Conservation (phyloP, 805 yeast genomes). For the Citeromyces nyonsensis region DNA sequence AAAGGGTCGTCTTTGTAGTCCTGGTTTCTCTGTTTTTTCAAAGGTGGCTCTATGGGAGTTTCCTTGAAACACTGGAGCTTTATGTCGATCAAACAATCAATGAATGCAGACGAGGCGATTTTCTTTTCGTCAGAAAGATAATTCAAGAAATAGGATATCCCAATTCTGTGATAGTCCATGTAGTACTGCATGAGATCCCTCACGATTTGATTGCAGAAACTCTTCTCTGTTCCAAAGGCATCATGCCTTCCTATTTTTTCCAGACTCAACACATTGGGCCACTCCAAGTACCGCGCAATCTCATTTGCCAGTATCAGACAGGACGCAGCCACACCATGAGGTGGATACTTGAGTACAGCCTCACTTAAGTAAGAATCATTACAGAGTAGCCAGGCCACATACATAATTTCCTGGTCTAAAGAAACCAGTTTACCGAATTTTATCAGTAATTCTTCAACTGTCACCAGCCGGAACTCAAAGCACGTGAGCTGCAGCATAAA, state of each 20-base stretch:
- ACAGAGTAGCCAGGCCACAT: conserved; percentile 60
- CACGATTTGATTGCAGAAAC: background rate
- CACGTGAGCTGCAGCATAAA: conserved; percentile 61
- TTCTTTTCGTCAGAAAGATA: background rate
- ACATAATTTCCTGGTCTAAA: conserved; percentile 28
- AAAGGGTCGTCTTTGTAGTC: conserved; percentile 9
- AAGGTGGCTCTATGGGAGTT: background rate
- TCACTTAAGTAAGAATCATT: conserved; percentile 63
- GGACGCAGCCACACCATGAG: conserved; percentile 63
- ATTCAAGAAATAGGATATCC: conserved; percentile 9
- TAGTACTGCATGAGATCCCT: conserved; percentile 13
- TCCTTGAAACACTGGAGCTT: conserved; percentile 1
- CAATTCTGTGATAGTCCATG: conserved; percentile 10
- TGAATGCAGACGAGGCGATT: background rate
- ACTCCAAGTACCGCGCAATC: conserved; percentile 10
- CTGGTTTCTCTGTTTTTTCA: background rate
- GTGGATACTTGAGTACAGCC: conserved; percentile 51
- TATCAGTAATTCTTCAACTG: conserved; percentile 50
- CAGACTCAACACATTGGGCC: background rate
- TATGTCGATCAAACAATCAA: conserved; percentile 1
- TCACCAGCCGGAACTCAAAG: conserved; percentile 65
- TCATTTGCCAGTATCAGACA: conserved; percentile 37
- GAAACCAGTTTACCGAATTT: conserved; percentile 37
- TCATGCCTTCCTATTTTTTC: background rate
- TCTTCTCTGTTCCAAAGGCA: background rate